Evolutionary conservation across 2,329 filamentous ascomycete species (phyloP), one percentile per base, ranked within the genome.

Genomic region (Claviceps purpurea): DNA sequence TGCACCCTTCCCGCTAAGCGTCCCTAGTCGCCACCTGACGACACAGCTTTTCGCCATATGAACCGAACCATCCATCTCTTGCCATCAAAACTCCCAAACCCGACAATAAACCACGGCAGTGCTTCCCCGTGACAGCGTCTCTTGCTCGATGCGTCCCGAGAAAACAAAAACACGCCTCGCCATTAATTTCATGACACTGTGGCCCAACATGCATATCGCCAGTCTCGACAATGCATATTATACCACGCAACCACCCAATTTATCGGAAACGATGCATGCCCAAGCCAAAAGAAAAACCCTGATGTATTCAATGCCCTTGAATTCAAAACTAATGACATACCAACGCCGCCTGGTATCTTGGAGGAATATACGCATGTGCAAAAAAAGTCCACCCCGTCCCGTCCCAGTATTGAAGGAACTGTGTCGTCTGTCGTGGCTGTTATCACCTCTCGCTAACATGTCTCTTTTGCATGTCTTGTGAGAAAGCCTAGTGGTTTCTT

Each of bases 341-440:
- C 57, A 67, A 68, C 65, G 64, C 65, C 65, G 59, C 64, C 65
- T 68, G 65, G 65, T 68, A 68, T 68, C 65, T 67, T 60, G 59
- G 66, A 55, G 53, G 18, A 56, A 56, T 50, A 53, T 56, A 45
- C 26, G 16, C 51, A 50, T 54, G 46, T 54, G 52, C 46, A 50
- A 47, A 11, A 11, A 49, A 52, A 50, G 46, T 8, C 40, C 50
- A 26, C 13, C 22, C 44, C 38, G 37, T 30, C 26, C 8, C 26
- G 26, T 30, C 8, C 8, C 26, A 30, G 26, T 41, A 22, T 37
- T 37, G 40, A 41, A 14, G 22, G 39, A 48, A 26, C n/a, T 51
- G 34, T 47, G n/a, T 45, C 40, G 22, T 51, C 4, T 18, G 30
- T 34, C 10, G 30, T 11, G 30, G 30, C 30, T 11, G 30, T 34